phyloP scores from a whole-genome alignment of 1,284 basidiomycete genomes.

The Ganoderma leucocontextum region DNA sequence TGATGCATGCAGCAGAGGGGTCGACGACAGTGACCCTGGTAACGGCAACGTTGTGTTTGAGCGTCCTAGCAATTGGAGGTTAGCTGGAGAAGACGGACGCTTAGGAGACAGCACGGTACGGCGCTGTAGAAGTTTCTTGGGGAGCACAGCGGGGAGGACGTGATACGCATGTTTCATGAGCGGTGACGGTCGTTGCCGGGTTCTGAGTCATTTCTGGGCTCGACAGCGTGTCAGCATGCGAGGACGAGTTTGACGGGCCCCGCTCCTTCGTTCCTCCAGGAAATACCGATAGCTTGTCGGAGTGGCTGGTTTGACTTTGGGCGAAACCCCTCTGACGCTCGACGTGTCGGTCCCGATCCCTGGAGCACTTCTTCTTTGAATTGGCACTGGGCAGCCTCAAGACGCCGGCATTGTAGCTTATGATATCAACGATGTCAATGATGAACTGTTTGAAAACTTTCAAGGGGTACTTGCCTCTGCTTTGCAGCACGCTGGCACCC shows the following conservation, averaged over 20 bases:
- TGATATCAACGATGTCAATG: neutral
- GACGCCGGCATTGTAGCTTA: neutral
- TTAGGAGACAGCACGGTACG: no score
- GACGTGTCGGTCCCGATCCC: neutral
- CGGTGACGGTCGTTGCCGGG: neutral
- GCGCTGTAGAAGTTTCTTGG: no score
- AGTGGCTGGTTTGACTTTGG: neutral
- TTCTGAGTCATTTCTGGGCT: neutral
- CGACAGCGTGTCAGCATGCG: neutral
- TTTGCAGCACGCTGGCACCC: neutral
- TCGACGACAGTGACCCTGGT: no score
- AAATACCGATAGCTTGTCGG: neutral
- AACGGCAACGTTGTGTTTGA: no score
- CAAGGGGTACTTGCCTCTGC: neutral
- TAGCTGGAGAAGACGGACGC: no score
- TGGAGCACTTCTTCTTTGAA: neutral
- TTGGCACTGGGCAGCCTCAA: neutral
- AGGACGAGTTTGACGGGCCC: neutral
- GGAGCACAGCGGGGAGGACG: neutral
- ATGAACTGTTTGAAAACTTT: neutral
- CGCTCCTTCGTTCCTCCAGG: neutral
- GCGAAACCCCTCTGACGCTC: neutral
- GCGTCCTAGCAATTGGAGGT: no score
- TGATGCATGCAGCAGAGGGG: no score
- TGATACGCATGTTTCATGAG: slow-evolving; percentile 7